These are phyloP conservation scores for Aspergillus candidus DNA, from an alignment of 2,329 filamentous ascomycete genomes.

Conservation along the genomic window DNA sequence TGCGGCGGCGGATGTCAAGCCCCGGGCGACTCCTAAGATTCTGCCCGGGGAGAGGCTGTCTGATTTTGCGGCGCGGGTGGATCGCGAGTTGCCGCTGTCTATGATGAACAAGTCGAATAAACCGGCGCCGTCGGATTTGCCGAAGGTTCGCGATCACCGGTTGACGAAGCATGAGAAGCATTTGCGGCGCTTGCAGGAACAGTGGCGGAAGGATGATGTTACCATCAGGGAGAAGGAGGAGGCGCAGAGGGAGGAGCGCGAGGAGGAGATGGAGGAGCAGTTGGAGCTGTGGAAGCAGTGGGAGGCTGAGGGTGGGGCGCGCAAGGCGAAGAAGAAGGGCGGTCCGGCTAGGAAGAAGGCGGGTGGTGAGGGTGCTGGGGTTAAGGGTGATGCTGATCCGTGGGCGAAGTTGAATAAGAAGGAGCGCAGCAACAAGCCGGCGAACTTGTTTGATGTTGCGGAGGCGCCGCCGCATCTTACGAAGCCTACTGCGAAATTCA, in stretches of 20 bases:
- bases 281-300: conserved; percentile 60
- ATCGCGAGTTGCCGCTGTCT: conserved; percentile 72
- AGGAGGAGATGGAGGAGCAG: conserved; percentile 57
- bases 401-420: conserved; percentile 69
- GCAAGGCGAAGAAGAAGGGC: conserved; percentile 45
- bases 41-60: conserved; percentile 75
- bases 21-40: conserved; percentile 56
- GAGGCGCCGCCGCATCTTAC: conserved; percentile 70
- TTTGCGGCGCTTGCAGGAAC: conserved; percentile 56
- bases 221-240: conserved; percentile 65
- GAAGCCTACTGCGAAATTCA: conserved; percentile 57
- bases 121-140: conserved; percentile 16
- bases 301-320: conserved; percentile 48
- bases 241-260: conserved; percentile 65
- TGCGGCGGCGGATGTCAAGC: conserved; percentile 10
- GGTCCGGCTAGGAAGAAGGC: conserved; percentile 39
- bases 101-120: conserved; percentile 57
- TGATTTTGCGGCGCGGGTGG: conserved; percentile 75
- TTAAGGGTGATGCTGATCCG: conserved; percentile 63
- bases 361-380: conserved; percentile 40
- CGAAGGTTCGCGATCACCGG: conserved; percentile 47
- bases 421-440: conserved; percentile 28
- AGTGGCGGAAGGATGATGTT: conserved; percentile 52
- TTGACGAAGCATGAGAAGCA: conserved; percentile 79
- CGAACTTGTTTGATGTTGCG: conserved; percentile 50